Evolutionary conservation across 768 basidiomycete species (phyloP), one percentile per base, ranked within the genome.

Genomic region (Multifurca ochricompacta): DNA sequence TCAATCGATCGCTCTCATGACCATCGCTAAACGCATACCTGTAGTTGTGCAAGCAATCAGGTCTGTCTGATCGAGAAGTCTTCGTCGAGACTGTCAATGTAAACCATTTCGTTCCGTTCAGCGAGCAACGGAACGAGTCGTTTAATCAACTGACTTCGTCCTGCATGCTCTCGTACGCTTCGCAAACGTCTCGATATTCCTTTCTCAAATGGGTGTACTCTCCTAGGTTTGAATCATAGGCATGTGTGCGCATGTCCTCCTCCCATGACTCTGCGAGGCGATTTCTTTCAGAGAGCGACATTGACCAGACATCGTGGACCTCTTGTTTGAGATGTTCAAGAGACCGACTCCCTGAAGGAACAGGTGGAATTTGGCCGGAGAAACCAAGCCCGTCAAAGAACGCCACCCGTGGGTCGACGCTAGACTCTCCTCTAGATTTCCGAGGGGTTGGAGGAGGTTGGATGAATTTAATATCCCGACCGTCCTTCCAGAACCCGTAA

Each of bases 41-140:
- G 81, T 87, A 0, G 87, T 89, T 0, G 87, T 91, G 56, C 85
- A 87, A 6, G 83, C 88, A 42, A 89, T 77, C 18, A 91, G 73
- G 61, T 86, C 77, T 0, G 77, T 73, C 6, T 72, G 65, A 30
- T 66, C 64, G 6, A 91, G 70, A 6, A 90, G 66, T 4, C 73
- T 71, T 0, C 81, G 76, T 10, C 81, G 75, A 45, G 72, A 67
- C 87, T 89, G 59, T 36, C 2, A 18, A 31, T 57, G 42, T n/a
- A n/a, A n/a, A n/a, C n/a, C n/a, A n/a, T n/a, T n/a, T n/a, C n/a
- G 35, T 7, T 4, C 41, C 28, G 6, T 40, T 31, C 16, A 13
- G n/a, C 48, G 31, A 36, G 36, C 11, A 23, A 30, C 44, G 11
- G 34, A 13, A 30, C 19, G 3, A 31, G 16, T 51, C 35, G 11